phyloP scores from a whole-genome alignment of 768 basidiomycete species.

The Tulasnella sp. region DNA sequence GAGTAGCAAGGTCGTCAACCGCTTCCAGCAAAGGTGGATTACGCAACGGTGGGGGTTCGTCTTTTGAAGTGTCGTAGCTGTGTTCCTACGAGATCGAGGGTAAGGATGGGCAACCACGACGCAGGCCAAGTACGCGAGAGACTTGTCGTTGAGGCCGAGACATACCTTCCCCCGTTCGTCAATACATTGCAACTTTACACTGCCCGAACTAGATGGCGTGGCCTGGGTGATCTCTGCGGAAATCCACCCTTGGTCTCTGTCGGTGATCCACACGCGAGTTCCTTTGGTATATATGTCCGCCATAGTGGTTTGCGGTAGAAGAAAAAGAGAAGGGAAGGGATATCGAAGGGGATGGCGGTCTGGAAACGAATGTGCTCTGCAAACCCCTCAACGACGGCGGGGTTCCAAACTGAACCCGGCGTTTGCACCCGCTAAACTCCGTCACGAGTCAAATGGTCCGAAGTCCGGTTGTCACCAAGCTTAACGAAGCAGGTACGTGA shows the following conservation, averaged over 20 bases:
- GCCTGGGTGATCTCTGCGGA: constrained; percentile 69
- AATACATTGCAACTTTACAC: constrained; percentile 69
- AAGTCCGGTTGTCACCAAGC: too few species aligned
- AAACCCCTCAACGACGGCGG: too few species aligned
- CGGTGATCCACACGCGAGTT: constrained; percentile 49
- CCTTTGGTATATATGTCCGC: constrained; percentile 20
- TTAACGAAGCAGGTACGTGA: too few species aligned
- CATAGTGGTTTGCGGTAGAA: constrained; percentile 15
- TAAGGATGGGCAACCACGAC: neutral
- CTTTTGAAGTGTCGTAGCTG: constrained; percentile 63
- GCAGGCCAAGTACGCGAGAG: neutral
- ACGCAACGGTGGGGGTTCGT: constrained; percentile 78
- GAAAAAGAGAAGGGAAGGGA: neutral
- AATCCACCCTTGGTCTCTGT: constrained; percentile 91
- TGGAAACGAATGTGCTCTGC: neutral
- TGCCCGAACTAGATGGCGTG: constrained; percentile 45
- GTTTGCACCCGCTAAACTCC: too few species aligned
- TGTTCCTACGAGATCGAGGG: constrained; percentile 44
- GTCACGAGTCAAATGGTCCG: too few species aligned
- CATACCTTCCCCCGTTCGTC: constrained; percentile 87
- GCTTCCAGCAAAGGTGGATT: constrained; percentile 95
- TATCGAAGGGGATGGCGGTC: neutral
- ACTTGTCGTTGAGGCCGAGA: constrained; percentile 16
- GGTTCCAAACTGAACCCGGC: too few species aligned
- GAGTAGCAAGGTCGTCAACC: constrained; percentile 93